Evolutionary conservation across 306 rosid species (phyloP).

Genomic region (Hylodesmum podocarpum): DNA sequence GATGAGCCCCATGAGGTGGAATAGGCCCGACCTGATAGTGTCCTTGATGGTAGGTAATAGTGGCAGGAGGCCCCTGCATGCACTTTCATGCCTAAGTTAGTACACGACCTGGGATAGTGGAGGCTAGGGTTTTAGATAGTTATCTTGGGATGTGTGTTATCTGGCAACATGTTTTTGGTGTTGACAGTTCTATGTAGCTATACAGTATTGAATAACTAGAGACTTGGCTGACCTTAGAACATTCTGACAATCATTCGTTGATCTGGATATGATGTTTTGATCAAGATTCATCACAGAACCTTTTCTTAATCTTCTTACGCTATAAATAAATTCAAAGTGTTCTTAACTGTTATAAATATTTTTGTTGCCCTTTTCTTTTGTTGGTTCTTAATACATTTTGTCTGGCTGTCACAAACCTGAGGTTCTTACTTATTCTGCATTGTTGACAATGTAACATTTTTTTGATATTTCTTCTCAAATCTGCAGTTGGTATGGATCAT

Average conservation of each 20-base stretch:
- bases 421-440: background rate
- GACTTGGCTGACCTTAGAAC: constrained; percentile 3
- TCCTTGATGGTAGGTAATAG: too few species aligned
- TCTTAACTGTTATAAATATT: background rate
- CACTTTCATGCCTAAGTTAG: too few species aligned
- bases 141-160: too few species aligned
- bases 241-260: background rate
- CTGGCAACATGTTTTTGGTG: background rate
- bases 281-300: background rate
- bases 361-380: background rate
- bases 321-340: background rate
- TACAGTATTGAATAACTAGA: background rate
- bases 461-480: constrained; percentile 35
- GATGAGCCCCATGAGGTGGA: too few species aligned
- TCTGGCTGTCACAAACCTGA: background rate
- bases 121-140: too few species aligned
- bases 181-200: background rate
- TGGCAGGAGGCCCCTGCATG: too few species aligned
- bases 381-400: background rate
- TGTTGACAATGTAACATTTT: background rate
- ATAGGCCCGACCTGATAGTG: too few species aligned
- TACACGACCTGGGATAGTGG: too few species aligned
- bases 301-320: background rate
- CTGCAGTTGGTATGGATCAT: constrained; percentile 91
- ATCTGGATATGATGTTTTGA: background rate